A percentile compares a stretch with the other conserved stretches of the same genome.
Conservation (phyloP, 495 filamentous ascomycete genomes). For the Beverwykella pulmonaria region DNA sequence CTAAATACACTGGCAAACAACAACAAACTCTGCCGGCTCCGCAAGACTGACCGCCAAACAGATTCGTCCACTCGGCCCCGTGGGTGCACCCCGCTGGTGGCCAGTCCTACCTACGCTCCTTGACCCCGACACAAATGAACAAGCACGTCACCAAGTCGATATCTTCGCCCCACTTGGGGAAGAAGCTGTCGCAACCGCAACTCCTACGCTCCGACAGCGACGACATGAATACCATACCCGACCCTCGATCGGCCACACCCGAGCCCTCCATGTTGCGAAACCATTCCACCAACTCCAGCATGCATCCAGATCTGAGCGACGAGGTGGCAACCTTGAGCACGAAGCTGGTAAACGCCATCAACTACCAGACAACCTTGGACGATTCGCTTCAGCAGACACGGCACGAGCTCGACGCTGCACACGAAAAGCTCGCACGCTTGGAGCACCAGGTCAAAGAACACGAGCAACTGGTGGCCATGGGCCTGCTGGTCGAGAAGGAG, state of each 20-base stretch:
- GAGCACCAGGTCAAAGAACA: constrained; percentile 71
- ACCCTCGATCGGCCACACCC: constrained; percentile 38
- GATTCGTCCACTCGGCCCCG: constrained; percentile 25
- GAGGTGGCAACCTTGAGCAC: constrained; percentile 91
- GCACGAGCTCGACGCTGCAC: constrained; percentile 78
- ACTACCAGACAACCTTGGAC: constrained; percentile 91
- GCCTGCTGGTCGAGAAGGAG: constrained; percentile 69
- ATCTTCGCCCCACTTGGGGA: constrained; percentile 35
- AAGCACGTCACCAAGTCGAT: constrained; percentile 38
- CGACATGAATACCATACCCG: constrained; percentile 43
- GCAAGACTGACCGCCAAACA: constrained; percentile 14
- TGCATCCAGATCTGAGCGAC: constrained; percentile 76
- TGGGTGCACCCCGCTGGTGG: constrained; percentile 26
- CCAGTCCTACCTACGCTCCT: constrained; percentile 31
- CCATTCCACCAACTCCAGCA: constrained; percentile 32
- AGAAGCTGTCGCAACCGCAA: constrained; percentile 16
- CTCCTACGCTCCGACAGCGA: constrained; percentile 23
- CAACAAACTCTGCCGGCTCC: neutral
- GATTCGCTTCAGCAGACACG: constrained; percentile 81
- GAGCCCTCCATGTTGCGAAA: constrained; percentile 21
- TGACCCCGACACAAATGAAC: constrained; percentile 22
- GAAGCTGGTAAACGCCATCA: constrained; percentile 95
- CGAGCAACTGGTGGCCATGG: constrained; percentile 68
- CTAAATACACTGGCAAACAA: neutral
- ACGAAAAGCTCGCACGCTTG: constrained; percentile 66